Evolutionary conservation across 768 basidiomycete species (phyloP).

Genomic region (Tremella yokohamensis): DNA sequence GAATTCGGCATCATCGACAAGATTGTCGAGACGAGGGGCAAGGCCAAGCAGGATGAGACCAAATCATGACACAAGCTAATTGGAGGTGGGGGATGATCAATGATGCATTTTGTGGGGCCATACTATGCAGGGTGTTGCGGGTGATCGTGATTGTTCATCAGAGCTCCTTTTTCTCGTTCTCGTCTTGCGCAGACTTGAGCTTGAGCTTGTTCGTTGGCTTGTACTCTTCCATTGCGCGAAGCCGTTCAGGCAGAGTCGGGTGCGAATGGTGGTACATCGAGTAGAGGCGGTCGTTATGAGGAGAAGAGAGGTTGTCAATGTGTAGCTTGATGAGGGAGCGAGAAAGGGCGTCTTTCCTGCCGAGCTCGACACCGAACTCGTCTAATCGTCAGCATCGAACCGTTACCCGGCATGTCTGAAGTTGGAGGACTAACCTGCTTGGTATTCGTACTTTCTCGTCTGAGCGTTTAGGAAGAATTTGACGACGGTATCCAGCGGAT

Average conservation of each 20-base stretch:
- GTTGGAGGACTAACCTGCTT: constrained; percentile 65
- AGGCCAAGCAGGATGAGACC: constrained; percentile 17
- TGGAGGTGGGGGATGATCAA: not conserved
- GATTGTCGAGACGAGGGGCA: constrained; percentile 61
- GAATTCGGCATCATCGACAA: constrained; percentile 91
- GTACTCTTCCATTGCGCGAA: constrained; percentile 67
- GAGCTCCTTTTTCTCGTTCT: constrained; percentile 26
- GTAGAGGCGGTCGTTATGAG: constrained; percentile 95
- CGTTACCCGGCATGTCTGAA: constrained; percentile 55
- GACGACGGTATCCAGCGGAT: constrained; percentile 50
- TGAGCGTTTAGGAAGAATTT: constrained; percentile 66
- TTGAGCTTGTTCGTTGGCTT: constrained; percentile 12
- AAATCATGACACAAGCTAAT: not conserved
- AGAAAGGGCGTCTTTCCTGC: constrained; percentile 53
- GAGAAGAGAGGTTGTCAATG: constrained; percentile 85
- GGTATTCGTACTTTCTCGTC: constrained; percentile 82
- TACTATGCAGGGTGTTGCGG: not conserved
- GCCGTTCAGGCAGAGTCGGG: constrained; percentile 84
- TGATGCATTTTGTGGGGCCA: not conserved
- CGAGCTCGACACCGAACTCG: constrained; percentile 82
- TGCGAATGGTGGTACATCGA: constrained; percentile 96
- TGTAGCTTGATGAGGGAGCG: constrained; percentile 76
- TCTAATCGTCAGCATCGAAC: constrained; percentile 52
- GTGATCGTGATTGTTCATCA: not conserved
- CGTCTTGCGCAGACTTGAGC: constrained; percentile 9